Conservation (phyloP, 2,329 filamentous ascomycete genomes). For the Ceratocystis colombiana region DNA sequence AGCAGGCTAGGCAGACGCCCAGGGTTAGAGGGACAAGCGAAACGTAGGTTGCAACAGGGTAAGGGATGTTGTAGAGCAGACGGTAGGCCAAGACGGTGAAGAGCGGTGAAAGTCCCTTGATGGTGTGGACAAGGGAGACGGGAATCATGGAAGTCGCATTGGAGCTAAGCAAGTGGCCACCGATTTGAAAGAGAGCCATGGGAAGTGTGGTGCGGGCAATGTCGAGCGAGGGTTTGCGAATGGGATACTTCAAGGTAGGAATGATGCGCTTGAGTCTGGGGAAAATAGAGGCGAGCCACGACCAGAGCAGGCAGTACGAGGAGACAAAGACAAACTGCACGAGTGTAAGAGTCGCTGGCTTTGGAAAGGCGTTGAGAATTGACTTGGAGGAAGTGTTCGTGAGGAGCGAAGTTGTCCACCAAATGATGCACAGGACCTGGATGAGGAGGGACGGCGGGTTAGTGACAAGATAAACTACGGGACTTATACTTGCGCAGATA, state of each 20-base stretch:
- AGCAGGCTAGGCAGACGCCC: slow-evolving; percentile 94
- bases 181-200: slow-evolving; percentile 83
- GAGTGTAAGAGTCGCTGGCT: slow-evolving; percentile 82
- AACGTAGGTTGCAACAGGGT: slow-evolving; percentile 76
- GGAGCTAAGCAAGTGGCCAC: slow-evolving; percentile 85
- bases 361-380: slow-evolving; percentile 82
- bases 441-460: slow-evolving; percentile 7
- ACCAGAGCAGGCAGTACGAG: slow-evolving; percentile 70
- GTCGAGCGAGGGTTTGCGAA: slow-evolving; percentile 68
- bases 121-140: slow-evolving; percentile 93
- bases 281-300: slow-evolving; percentile 63
- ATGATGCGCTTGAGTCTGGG: slow-evolving; percentile 60
- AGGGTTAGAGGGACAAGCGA: slow-evolving; percentile 83
- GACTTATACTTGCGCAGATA: neutral
- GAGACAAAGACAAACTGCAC: slow-evolving; percentile 92
- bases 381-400: slow-evolving; percentile 98
- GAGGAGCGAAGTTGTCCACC: slow-evolving; percentile 91
- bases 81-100: slow-evolving; percentile 94
- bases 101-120: slow-evolving; percentile 90
- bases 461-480: neutral
- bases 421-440: slow-evolving; percentile 74
- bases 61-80: slow-evolving; percentile 76
- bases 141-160: slow-evolving; percentile 91
- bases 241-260: slow-evolving; percentile 72
- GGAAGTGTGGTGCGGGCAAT: slow-evolving; percentile 83